Conservation (phyloP, 1,284 basidiomycete species). For the Cerioporus squamosus region DNA sequence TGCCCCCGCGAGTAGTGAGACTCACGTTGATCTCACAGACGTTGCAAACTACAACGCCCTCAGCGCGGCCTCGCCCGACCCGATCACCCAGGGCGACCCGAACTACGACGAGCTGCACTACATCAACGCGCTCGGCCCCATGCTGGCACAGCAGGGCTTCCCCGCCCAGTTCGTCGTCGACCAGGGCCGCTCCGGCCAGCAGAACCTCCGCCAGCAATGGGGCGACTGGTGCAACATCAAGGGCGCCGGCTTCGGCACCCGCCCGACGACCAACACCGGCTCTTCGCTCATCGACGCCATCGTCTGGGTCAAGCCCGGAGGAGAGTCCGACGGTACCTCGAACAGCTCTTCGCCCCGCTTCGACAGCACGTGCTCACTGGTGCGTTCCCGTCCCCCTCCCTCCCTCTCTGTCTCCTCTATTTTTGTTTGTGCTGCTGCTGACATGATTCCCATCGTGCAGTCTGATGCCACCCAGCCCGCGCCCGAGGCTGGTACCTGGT, state of each 20-base stretch:
- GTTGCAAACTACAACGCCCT: conserved; percentile 71
- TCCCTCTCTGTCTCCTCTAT: not conserved
- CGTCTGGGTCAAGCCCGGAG: conserved; percentile 74
- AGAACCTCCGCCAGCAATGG: conserved; percentile 62
- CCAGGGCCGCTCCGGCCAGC: conserved; percentile 64
- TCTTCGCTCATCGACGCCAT: conserved; percentile 60
- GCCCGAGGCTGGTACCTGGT: conserved; percentile 67
- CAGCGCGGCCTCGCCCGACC: conserved; percentile 54
- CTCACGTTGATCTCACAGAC: conserved; percentile 33
- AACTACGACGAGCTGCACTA: conserved; percentile 69
- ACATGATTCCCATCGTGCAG: conserved; percentile 28
- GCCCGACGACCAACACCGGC: conserved; percentile 60
- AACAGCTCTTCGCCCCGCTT: conserved; percentile 60
- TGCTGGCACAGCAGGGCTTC: conserved; percentile 51
- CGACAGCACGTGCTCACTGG: conserved; percentile 57
- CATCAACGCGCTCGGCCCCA: conserved; percentile 58
- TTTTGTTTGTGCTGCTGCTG: not conserved
- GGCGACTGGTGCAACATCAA: conserved; percentile 65
- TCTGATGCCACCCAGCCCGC: conserved; percentile 57
- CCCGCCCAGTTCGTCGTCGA: conserved; percentile 68
- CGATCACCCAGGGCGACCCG: conserved; percentile 58
- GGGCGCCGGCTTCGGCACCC: conserved; percentile 64
- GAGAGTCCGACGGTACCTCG: conserved; percentile 68
- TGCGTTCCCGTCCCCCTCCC: conserved; percentile 33
- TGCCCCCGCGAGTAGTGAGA: not conserved